Evolutionary conservation across 2,329 filamentous ascomycete genomes (phyloP).

Genomic region (Emergomyces orientalis): DNA sequence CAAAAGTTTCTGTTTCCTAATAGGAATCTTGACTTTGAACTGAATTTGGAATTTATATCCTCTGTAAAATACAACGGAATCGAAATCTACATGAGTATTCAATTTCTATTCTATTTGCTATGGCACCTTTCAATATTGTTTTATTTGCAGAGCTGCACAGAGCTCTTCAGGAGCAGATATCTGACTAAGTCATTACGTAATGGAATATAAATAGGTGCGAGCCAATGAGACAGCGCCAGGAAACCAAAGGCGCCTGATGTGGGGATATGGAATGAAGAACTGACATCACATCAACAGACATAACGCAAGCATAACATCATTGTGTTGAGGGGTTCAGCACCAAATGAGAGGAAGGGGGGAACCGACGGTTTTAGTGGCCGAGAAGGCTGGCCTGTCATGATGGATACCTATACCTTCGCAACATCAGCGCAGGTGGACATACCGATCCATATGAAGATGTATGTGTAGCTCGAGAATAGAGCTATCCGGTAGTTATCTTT

Average conservation of each 20-base stretch:
- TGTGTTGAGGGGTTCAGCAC: not conserved
- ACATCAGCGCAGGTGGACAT: slow-evolving; percentile 76
- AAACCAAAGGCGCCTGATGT: not conserved
- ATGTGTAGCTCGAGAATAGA: slow-evolving; percentile 25
- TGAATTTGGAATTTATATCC: not conserved
- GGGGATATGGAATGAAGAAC: not conserved
- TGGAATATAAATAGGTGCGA: not conserved
- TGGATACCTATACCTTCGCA: slow-evolving; percentile 96
- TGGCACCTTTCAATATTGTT: too few species aligned
- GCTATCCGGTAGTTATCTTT: not conserved
- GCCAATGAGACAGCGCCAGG: not conserved
- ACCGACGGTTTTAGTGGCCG: not conserved
- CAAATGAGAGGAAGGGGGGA: not conserved
- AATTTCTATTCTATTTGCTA: too few species aligned
- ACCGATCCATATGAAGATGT: slow-evolving; percentile 57
- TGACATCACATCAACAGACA: not conserved
- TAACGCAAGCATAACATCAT: not conserved
- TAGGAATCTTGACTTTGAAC: not conserved
- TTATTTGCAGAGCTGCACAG: too few species aligned
- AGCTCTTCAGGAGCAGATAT: too few species aligned
- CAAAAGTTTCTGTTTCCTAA: not conserved
- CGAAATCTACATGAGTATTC: not conserved
- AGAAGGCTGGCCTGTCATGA: not conserved
- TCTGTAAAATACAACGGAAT: not conserved
- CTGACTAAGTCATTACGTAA: not conserved